Evolutionary conservation across 2,329 filamentous ascomycete genomes (phyloP).

Genomic region (Fusarium cicatricum): DNA sequence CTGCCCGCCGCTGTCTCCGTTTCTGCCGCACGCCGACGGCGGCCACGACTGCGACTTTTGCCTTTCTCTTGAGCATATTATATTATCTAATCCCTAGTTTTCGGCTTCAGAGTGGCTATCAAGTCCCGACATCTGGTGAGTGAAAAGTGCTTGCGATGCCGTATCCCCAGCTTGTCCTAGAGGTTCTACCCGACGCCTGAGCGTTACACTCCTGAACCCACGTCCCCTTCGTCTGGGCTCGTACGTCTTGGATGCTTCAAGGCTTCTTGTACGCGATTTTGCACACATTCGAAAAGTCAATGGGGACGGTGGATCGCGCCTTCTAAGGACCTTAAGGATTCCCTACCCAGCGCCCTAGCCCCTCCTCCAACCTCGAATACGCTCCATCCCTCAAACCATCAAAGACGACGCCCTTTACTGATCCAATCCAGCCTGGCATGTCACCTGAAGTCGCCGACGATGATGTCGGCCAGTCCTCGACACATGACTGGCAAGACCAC

Average conservation of each 20-base stretch:
- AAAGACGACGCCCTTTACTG: slow-evolving; percentile 26
- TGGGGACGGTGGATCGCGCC: slow-evolving; percentile 10
- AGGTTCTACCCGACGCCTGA: slow-evolving; percentile 8
- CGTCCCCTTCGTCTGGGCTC: slow-evolving; percentile 3
- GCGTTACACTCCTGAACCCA: slow-evolving; percentile 11
- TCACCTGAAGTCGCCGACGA: slow-evolving; percentile 55
- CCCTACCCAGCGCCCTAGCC: slow-evolving; percentile 16
- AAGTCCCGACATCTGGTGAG: slow-evolving; percentile 34
- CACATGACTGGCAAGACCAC: slow-evolving; percentile 47
- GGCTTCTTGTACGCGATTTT: not conserved
- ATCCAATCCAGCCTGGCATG: slow-evolving; percentile 42
- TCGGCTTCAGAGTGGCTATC: slow-evolving; percentile 22
- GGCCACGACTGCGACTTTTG: slow-evolving; percentile 10
- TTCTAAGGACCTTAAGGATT: slow-evolving; percentile 18
- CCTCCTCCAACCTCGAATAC: slow-evolving; percentile 14
- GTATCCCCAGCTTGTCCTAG: not conserved
- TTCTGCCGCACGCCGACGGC: slow-evolving; percentile 29
- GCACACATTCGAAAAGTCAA: slow-evolving; percentile 10
- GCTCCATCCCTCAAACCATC: slow-evolving; percentile 16
- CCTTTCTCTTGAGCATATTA: not conserved
- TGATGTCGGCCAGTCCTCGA: slow-evolving; percentile 49
- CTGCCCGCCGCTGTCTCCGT: slow-evolving; percentile 25
- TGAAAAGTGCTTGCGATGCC: slow-evolving; percentile 13
- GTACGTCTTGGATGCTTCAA: not conserved
- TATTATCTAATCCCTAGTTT: slow-evolving; percentile 14